phyloP scores from a whole-genome alignment of 2,329 filamentous ascomycete species.

The Sporothrix protearum region DNA sequence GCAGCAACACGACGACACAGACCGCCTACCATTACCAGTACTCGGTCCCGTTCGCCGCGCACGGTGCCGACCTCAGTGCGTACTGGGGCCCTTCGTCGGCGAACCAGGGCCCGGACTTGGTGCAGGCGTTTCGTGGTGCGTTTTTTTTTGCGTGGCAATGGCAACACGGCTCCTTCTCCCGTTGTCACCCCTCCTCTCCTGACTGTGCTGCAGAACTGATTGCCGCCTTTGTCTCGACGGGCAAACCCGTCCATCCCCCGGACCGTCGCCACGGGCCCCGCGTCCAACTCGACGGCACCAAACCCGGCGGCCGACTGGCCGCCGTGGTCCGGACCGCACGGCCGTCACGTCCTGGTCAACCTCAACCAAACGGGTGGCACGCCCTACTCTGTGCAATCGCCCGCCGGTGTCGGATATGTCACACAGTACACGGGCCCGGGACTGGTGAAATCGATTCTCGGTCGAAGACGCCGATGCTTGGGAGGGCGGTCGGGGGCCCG shows the following conservation, averaged over 20 bases:
- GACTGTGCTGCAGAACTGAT: constrained; percentile 18
- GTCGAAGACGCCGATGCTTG: constrained; percentile 42
- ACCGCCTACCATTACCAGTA: constrained; percentile 45
- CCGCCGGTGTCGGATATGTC: background rate
- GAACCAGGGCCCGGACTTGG: constrained; percentile 30
- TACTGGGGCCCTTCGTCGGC: constrained; percentile 33
- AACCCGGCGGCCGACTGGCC: background rate
- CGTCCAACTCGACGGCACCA: background rate
- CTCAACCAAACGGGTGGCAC: constrained; percentile 19
- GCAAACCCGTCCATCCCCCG: constrained; percentile 33
- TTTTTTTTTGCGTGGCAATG: background rate
- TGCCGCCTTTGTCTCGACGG: constrained; percentile 39
- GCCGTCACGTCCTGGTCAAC: background rate
- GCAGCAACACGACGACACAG: constrained; percentile 17
- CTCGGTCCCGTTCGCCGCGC: constrained; percentile 37
- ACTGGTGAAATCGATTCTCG: constrained; percentile 36
- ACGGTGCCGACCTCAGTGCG: constrained; percentile 37
- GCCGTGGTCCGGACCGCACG: background rate
- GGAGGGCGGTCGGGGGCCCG: constrained; percentile 43
- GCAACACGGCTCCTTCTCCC: no score
- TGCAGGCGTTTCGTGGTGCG: constrained; percentile 27
- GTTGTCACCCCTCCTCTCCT: no score
- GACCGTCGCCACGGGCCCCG: background rate
- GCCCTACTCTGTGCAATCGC: background rate
- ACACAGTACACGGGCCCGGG: constrained; percentile 31